Evolutionary conservation across 108 stramenopile genomes (phyloP), one percentile per base, ranked within the genome.

Genomic region (Fragilaria crotonensis): DNA sequence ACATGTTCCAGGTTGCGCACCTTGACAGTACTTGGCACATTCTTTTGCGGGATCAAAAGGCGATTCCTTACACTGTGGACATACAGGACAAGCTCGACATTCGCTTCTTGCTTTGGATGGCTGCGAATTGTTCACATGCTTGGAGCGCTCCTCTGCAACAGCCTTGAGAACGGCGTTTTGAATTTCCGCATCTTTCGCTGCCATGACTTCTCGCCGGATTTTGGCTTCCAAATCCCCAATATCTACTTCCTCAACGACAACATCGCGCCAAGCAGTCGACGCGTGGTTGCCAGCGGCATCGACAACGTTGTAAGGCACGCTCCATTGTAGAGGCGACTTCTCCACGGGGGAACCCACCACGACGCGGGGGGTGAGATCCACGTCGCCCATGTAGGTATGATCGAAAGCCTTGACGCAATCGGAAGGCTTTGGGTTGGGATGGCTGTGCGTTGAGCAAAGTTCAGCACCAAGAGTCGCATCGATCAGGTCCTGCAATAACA

Each of bases 271-370:
- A 5, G 86, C 87, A 21, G 88, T 89, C 30, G 55, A 50, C 2
- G 92, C 88, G 52, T 63, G 63, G 60, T 93, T 93, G 23, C 92
- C 92, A 0, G 88, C 84, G 48, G 80, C 85, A 58, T 93, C 92
- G 49, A 70, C 73, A 14, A 93, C 92, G 57, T 93, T 68, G 76
- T 93, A 89, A 1, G 91, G 88, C 26, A 93, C 85, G n/a, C 55
- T 67, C 92, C 92, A 93, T 25, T 73, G 74, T 60, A 74, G 59
- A 25, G 48, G 44, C 14, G 78, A 76, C 60, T 75, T 79, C 31
- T 81, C 80, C 19, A 78, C 70, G 30, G 84, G 88, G 17, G 84
- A 83, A 11, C 92, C 92, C 5, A 93, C 75, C 7, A 60, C 52
- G 1, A 93, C 87, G 29, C 64, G 59, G 33, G 70, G 41, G 0